A percentile compares a stretch with the other conserved stretches of the same genome.
Evolutionary conservation across 2,329 filamentous ascomycete species (phyloP).

Genomic region (Myriosclerotinia curreyana): DNA sequence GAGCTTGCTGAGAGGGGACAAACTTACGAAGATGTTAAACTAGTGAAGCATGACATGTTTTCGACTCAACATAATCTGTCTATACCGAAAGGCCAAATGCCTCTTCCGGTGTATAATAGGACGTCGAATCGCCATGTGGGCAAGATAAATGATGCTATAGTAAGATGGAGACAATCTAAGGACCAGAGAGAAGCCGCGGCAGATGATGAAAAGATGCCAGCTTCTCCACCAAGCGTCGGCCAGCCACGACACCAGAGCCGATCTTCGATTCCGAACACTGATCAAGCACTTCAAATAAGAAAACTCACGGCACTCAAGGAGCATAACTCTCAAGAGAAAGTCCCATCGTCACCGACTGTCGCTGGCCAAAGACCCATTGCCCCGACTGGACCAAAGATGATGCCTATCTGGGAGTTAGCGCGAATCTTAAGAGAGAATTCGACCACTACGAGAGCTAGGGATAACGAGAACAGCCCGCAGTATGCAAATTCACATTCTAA

Average conservation of each 20-base stretch:
- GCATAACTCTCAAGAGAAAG: neutral
- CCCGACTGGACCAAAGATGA: neutral
- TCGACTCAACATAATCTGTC: neutral
- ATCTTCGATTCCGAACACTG: neutral
- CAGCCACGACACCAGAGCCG: neutral
- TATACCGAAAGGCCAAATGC: neutral
- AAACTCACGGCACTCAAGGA: rapidly evolving
- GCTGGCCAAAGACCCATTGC: too few relatives aligned
- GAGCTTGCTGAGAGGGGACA: neutral
- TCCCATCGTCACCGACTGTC: neutral
- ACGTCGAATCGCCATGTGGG: neutral
- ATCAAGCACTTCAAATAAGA: neutral
- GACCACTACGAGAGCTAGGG: too few relatives aligned
- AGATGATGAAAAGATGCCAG: too few relatives aligned
- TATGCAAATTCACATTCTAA: neutral
- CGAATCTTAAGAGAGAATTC: neutral
- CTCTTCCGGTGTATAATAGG: neutral
- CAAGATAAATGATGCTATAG: neutral
- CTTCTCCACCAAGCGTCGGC: neutral
- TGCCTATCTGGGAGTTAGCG: neutral
- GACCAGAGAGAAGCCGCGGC: neutral
- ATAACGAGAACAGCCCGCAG: neutral
- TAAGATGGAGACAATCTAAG: neutral
- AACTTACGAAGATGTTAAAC: neutral
- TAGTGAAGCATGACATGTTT: neutral